Percentiles rank a stretch among this genome's conserved stretches.
Evolutionary conservation across 2,329 filamentous ascomycete species (phyloP).

Genomic region (Aspergillus phoenicis): DNA sequence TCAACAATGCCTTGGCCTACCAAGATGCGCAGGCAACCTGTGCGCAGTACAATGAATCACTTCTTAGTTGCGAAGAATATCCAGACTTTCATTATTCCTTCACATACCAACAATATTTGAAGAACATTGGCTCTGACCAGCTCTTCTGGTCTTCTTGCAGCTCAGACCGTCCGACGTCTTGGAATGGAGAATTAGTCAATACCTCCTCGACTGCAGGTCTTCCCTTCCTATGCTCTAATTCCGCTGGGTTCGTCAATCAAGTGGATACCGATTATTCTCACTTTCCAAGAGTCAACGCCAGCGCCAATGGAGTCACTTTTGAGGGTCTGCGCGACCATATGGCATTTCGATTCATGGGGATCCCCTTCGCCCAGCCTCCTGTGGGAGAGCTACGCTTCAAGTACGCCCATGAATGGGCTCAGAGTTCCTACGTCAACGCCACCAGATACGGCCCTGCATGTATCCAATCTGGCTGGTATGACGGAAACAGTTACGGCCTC

Average conservation of each 20-base stretch:
- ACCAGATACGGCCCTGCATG: conserved; percentile 4
- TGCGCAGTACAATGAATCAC: background rate
- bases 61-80: background rate
- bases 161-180: background rate
- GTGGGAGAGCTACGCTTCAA: conserved; percentile 14
- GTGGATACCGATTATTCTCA: background rate
- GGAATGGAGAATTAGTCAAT: background rate
- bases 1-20: background rate
- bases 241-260: background rate
- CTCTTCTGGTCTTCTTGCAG: background rate
- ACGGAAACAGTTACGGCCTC: background rate
- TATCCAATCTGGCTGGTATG: background rate
- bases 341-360: background rate
- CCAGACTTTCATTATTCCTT: background rate
- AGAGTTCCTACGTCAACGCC: background rate
- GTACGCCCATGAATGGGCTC: conserved; percentile 3
- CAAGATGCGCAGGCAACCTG: background rate
- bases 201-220: background rate
- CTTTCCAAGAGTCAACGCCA: background rate
- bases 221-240: background rate
- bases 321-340: background rate
- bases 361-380: conserved; percentile 10
- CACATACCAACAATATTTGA: background rate
- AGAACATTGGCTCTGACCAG: background rate
- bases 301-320: background rate